These are phyloP conservation scores for Senna siamea DNA, from an alignment of 306 rosid genomes.

Conservation along the genomic window DNA sequence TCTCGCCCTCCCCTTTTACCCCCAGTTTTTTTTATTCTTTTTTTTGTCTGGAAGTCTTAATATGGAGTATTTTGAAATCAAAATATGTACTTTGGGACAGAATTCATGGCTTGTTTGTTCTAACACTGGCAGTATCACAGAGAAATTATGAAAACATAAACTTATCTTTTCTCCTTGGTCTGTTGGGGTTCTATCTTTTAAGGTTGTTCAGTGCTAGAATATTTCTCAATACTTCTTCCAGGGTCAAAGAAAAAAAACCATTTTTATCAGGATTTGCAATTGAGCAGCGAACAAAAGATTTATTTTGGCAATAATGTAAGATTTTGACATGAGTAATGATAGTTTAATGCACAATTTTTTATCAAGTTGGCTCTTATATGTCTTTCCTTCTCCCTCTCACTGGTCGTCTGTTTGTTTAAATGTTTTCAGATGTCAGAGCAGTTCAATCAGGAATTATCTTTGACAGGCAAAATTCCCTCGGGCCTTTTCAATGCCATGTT, in stretches of 20 bases:
- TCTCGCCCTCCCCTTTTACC: background rate
- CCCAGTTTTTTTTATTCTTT: background rate
- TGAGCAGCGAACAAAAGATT: background rate
- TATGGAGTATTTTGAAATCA: background rate
- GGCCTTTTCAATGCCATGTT: conserved; percentile 96
- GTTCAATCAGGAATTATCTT: conserved; percentile 87
- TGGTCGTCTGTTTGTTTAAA: conserved; percentile 34
- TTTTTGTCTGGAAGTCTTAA: background rate
- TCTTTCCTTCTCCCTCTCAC: conserved; percentile 30
- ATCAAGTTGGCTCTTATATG: conserved; percentile 3
- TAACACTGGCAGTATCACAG: conserved; percentile 12
- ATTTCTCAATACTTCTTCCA: conserved; percentile 33
- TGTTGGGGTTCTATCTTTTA: conserved; percentile 2
- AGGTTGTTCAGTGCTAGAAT: background rate
- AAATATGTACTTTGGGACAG: no score
- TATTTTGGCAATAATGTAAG: conserved; percentile 3
- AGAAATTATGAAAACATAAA: conserved; percentile 23
- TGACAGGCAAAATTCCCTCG: conserved; percentile 94
- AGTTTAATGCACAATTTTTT: background rate
- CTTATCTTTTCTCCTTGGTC: background rate
- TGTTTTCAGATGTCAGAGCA: conserved; percentile 95
- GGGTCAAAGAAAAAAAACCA: conserved; percentile 11
- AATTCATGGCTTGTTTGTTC: conserved; percentile 19
- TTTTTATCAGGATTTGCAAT: conserved; percentile 18
- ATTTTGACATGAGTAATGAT: background rate